phyloP scores from a whole-genome alignment of 78 protist genomes.

The Dictyostelium firmibasis region DNA sequence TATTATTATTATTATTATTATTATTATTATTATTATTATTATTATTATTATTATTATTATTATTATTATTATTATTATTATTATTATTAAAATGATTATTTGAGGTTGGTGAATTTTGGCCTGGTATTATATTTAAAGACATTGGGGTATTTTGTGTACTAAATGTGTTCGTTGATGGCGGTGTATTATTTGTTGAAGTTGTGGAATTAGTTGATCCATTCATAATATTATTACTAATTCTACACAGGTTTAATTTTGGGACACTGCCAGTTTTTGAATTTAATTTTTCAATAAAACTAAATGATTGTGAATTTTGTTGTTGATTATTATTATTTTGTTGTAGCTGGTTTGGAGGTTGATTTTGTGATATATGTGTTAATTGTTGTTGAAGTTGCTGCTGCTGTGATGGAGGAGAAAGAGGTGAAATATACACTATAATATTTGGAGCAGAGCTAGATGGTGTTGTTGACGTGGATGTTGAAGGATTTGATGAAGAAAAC shows the following conservation, averaged over 20 bases:
- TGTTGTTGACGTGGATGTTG: conserved; percentile 1
- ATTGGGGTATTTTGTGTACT: background rate
- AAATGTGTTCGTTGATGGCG: background rate
- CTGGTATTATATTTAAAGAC: background rate
- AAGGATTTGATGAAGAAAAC: background rate
- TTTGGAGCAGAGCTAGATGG: background rate
- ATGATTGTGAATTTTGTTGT: background rate
- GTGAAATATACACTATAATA: background rate
- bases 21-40: background rate
- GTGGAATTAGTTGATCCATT: background rate
- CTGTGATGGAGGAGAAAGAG: background rate
- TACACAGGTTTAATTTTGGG: conserved; percentile 45
- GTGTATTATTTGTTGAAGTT: background rate
- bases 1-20: background rate
- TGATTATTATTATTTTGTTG: background rate
- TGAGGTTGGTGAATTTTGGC: background rate
- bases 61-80: background rate
- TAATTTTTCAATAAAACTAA: background rate
- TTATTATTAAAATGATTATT: background rate
- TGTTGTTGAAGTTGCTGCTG: conserved; percentile 1
- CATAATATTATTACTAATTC: conserved; percentile 5
- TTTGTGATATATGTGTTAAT: background rate
- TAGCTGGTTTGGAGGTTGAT: no score
- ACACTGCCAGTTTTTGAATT: conserved; percentile 7
- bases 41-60: background rate